Percentiles rank a stretch among this genome's conserved stretches.
Evolutionary conservation across 2,329 filamentous ascomycete species (phyloP).

Genomic region (Anisogramma anomala): DNA sequence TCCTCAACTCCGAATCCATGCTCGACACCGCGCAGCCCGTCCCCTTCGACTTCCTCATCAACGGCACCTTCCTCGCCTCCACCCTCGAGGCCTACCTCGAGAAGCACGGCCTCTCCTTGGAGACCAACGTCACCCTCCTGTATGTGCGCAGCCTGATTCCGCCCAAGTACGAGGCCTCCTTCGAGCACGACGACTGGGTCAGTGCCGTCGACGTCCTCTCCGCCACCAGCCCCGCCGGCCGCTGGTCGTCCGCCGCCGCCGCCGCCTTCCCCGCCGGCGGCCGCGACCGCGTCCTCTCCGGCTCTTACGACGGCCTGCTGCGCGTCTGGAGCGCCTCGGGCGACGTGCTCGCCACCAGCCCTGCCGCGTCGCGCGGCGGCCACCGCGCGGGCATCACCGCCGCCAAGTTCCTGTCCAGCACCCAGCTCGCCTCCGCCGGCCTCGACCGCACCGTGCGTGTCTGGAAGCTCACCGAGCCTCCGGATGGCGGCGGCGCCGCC

Average conservation of each 20-base stretch:
- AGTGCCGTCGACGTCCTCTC: conserved; percentile 76
- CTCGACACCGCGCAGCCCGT: conserved; percentile 54
- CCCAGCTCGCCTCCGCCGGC: conserved; percentile 69
- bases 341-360: conserved; percentile 68
- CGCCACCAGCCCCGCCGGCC: conserved; percentile 46
- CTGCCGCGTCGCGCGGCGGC: conserved; percentile 53
- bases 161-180: conserved; percentile 78
- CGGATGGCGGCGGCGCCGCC: conserved; percentile 45
- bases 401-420: conserved; percentile 70
- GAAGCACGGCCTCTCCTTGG: conserved; percentile 74
- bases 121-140: conserved; percentile 78
- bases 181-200: conserved; percentile 97
- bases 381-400: conserved; percentile 69
- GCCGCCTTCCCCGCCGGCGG: conserved; percentile 43
- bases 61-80: conserved; percentile 81
- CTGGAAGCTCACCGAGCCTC: conserved; percentile 82
- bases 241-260: conserved; percentile 41
- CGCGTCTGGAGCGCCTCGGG: conserved; percentile 84
- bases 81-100: conserved; percentile 85
- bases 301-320: conserved; percentile 80
- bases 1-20: conserved; percentile 62
- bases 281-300: conserved; percentile 72
- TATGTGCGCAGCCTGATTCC: conserved; percentile 89
- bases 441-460: conserved; percentile 76
- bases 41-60: conserved; percentile 89